Evolutionary conservation across 441 rosid genomes (phyloP).

Genomic region (Cnidoscolus chayamansa): DNA sequence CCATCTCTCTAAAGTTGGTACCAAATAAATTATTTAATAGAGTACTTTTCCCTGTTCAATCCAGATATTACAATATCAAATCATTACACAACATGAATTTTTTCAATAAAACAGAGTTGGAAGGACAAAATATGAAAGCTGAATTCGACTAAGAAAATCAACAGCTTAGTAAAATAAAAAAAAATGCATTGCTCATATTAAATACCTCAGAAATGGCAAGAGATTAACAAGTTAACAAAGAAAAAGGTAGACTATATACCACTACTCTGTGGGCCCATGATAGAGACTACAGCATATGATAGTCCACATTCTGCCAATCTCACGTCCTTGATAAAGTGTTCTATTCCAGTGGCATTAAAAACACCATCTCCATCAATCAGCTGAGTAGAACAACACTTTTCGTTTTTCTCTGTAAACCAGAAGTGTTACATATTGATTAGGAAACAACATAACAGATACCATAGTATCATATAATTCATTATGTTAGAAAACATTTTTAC

Average conservation of each 20-base stretch:
- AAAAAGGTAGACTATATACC: slow-evolving; percentile 48
- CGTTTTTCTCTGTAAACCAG: slow-evolving; percentile 36
- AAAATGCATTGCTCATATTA: not conserved
- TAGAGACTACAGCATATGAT: slow-evolving; percentile 94
- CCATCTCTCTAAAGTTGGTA: slow-evolving; percentile 98
- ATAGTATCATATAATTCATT: not conserved
- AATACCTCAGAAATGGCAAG: not conserved
- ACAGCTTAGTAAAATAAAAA: not conserved
- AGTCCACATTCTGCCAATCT: slow-evolving; percentile 78
- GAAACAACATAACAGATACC: slow-evolving; percentile 11
- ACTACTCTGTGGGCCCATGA: slow-evolving; percentile 99
- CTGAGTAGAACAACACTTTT: slow-evolving; percentile 69
- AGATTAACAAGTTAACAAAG: not conserved
- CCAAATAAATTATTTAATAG: slow-evolving; percentile 79
- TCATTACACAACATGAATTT: not conserved
- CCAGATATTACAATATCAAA: slow-evolving; percentile 27
- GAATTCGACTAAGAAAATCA: not conserved
- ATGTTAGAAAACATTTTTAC: not conserved
- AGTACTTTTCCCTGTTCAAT: slow-evolving; percentile 92
- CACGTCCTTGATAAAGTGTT: slow-evolving; percentile 67
- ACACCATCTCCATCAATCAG: slow-evolving; percentile 89
- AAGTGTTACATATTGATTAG: slow-evolving; percentile 11
- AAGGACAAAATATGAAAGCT: not conserved
- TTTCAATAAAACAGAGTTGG: not conserved
- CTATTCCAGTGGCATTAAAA: slow-evolving; percentile 68